Evolutionary conservation across 306 rosid species (phyloP), one percentile per base, ranked within the genome.

Genomic region (Pyrus communis): DNA sequence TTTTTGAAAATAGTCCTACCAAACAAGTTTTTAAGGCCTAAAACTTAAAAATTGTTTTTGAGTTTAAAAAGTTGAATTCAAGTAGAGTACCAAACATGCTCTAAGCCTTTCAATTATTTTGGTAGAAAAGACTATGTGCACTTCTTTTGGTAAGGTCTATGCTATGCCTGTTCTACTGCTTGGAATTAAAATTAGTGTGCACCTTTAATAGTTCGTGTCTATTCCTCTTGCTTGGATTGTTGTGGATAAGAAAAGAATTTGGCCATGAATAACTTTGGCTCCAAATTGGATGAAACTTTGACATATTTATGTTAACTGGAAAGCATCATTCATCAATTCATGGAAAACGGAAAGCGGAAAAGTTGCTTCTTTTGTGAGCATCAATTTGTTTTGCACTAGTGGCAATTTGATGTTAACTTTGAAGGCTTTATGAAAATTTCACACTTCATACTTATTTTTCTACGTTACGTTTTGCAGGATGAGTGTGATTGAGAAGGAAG

Each of bases 401-500:
- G 67, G 76, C n/a, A 78, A 74, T 54, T 75, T 35, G 49, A 67
- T 52, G 73, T 46, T 84, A 62, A 54, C 46, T 74, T 59, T 43
- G 46, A 63, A 78, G 65, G 61, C 61, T 78, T 81, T 79, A 43
- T 74, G 45, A 60, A 73, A n/a, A 30, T 76, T 61, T 80, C 78
- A 23, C 68, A 78, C 49, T 52, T 64, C 49, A 63, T 64, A 38
- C 25, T 69, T 61, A 18, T 21, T 74, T 70, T 67, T 76, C 19
- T 23, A 67, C 57, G 6, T 61, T 27, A 46, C 23, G 59, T 70
- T 80, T 63, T 73, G 62, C 82, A 92, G 97, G 97, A 88, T 55
- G 82, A 92, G 90, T 72, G 91, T 89, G 65, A 70, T 91, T 76
- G 96, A 89, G 84, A 91, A 85, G 80, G 93, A 92, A 83, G 98